Base-by-base conservation (phyloP, 768 basidiomycete species). In the Mycena latifolia region DNA sequence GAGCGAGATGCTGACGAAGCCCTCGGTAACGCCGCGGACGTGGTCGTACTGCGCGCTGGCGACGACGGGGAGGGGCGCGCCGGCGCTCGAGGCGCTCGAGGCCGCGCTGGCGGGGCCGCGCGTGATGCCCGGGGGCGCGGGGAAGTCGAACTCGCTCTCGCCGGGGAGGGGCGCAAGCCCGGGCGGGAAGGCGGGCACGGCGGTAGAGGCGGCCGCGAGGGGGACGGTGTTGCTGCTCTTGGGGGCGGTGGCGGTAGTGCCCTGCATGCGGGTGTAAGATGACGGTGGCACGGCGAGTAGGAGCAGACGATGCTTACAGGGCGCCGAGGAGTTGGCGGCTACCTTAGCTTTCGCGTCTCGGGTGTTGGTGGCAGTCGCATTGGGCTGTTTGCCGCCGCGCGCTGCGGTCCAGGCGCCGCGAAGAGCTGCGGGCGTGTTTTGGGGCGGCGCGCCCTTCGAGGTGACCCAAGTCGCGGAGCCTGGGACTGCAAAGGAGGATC, bases 401-500 rank as follows among this genome's bases (percentile, higher is more conserved):
- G 63, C 35, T 64, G 66, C 51, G 20, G 67, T 67, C 74, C 76
- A 77, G 0, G 74, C 74, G 11, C 60, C 64, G 27, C 56, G 64
- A 55, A 66, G 52, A 28, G 66, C 64, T 12, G 63, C 50, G 15
- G 66, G 64, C 3, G 72, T 61, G 22, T 58, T 48, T 27, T 64
- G 48, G 2, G 67, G 18, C 6, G 71, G 62, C 14, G 59, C 66
- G 45, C 24, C 41, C 45, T 78, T 78, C 37, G 71, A 56, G 15
- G 63, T 63, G 27, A 71, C 73, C 83, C 83, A 83, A 15, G 67
- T 65, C 0, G 75, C 64, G 11, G 82, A 83, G 24, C 82, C 82
- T 39, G 80, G 79, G 17, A 83, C 82, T 81, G 56, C 24, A 55
- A 39, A 43, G 15, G 51, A 29, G 28, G 20, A 33, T 18, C n/a